These are phyloP conservation scores for Parachlorella kessleri DNA, from an alignment of 139 green algal species.

Conservation along the genomic window DNA sequence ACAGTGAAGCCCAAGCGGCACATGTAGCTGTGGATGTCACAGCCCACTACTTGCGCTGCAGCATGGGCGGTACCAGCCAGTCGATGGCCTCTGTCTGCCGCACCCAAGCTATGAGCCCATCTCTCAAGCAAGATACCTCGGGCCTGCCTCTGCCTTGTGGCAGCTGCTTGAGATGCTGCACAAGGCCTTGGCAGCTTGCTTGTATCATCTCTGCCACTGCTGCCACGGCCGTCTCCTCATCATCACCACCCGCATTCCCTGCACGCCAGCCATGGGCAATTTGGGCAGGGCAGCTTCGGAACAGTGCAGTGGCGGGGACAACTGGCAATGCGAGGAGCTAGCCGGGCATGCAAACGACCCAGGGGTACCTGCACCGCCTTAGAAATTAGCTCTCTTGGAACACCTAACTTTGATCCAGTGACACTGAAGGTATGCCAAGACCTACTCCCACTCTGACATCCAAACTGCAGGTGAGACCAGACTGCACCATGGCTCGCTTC, in stretches of 20 bases:
- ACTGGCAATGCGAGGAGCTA: not conserved
- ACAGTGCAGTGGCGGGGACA: not conserved
- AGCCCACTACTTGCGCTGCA: slow-evolving; percentile 42
- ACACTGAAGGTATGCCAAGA: too few species aligned
- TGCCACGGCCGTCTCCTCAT: slow-evolving; percentile 53
- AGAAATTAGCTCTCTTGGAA: too few species aligned
- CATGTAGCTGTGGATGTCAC: too few species aligned
- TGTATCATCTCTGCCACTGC: slow-evolving; percentile 24
- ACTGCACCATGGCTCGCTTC: too few species aligned
- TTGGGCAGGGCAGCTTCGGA: too few species aligned
- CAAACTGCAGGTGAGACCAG: too few species aligned
- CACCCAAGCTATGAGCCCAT: slow-evolving; percentile 13
- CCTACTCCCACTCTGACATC: too few species aligned
- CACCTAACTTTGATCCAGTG: too few species aligned
- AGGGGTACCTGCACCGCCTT: too few species aligned
- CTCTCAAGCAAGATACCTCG: not conserved
- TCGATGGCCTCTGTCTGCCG: slow-evolving; percentile 45
- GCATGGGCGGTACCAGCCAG: slow-evolving; percentile 81
- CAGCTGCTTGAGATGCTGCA: slow-evolving; percentile 20
- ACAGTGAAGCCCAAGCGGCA: too few species aligned
- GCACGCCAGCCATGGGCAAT: too few species aligned
- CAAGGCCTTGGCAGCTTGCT: slow-evolving; percentile 40
- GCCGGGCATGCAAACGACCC: too few species aligned
- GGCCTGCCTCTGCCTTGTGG: not conserved
- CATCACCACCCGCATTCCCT: slow-evolving; percentile 67